phyloP scores from a whole-genome alignment of 225 moss, liverwort and hornwort genomes.

The Bryum argenteum region DNA sequence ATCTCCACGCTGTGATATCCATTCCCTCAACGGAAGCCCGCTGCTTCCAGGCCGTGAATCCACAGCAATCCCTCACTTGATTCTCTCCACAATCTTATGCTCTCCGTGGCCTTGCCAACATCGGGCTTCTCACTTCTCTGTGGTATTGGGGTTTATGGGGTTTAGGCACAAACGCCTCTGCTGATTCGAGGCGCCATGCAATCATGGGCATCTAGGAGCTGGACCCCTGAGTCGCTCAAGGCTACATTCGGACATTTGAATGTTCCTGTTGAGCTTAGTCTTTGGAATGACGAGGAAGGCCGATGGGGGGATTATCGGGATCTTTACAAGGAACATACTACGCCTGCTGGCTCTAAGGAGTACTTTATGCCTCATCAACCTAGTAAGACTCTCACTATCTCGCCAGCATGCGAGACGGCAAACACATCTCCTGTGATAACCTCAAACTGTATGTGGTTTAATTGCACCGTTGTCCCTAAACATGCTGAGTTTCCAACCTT shows the following conservation, averaged over 20 bases:
- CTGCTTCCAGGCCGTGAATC: no score
- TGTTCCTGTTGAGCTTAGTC: constrained; percentile 58
- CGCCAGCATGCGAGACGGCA: neutral
- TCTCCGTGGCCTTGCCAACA: no score
- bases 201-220: constrained; percentile 48
- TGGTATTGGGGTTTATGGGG: neutral
- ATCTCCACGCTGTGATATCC: no score
- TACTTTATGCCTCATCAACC: constrained; percentile 55
- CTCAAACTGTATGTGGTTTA: neutral
- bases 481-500: neutral
- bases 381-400: constrained; percentile 36
- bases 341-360: constrained; percentile 29
- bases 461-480: neutral
- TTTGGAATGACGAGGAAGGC: constrained; percentile 47
- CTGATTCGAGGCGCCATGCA: constrained; percentile 56
- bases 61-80: no score
- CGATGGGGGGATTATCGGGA: constrained; percentile 64
- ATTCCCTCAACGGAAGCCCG: no score
- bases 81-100: no score
- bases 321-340: constrained; percentile 34
- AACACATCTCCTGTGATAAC: constrained; percentile 4
- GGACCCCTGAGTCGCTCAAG: constrained; percentile 44
- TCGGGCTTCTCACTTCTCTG: no score
- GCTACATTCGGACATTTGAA: constrained; percentile 42
- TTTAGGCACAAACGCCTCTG: constrained; percentile 43